phyloP scores from a whole-genome alignment of 2,329 filamentous ascomycete species.

The Trichoderma brevicompactum region DNA sequence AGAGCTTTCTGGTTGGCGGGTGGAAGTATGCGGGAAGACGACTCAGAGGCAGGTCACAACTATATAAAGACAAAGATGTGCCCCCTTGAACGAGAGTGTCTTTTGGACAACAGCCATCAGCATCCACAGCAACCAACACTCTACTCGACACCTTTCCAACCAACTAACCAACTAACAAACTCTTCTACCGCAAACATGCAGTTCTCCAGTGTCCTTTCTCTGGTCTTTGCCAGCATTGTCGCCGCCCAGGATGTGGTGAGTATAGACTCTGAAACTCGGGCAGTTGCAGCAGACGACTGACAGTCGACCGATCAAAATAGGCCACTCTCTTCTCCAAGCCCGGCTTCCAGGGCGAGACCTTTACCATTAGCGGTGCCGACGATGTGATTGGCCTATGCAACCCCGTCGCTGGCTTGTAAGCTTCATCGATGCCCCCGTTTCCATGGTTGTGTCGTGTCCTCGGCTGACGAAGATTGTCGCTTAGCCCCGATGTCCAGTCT shows the following conservation, averaged over 20 bases:
- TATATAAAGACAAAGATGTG: not conserved
- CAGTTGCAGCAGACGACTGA: not conserved
- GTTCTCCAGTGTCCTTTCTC: constrained; percentile 4
- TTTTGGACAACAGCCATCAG: not conserved
- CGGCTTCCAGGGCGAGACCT: constrained; percentile 10
- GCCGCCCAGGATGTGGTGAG: constrained; percentile 17
- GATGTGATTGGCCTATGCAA: not conserved
- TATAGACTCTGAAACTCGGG: not conserved
- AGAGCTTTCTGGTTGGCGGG: too few relatives aligned
- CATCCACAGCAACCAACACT: not conserved
- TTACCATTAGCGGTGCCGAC: not conserved
- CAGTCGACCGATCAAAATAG: not conserved
- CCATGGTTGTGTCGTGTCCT: not conserved
- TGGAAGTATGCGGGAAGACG: not conserved
- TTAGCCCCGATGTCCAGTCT: constrained; percentile 3
- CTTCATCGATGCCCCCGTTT: not conserved
- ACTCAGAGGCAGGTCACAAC: too few relatives aligned
- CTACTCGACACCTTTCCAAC: not conserved
- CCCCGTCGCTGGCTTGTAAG: constrained; percentile 13
- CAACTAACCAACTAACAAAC: not conserved
- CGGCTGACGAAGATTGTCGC: not conserved
- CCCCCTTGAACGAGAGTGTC: not conserved
- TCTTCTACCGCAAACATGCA: constrained; percentile 4
- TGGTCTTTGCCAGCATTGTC: constrained; percentile 2
- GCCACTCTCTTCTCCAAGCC: constrained; percentile 14